These are phyloP conservation scores for Cryoendolithus antarcticus DNA, from an alignment of 2,329 filamentous ascomycete genomes.

Conservation along the genomic window DNA sequence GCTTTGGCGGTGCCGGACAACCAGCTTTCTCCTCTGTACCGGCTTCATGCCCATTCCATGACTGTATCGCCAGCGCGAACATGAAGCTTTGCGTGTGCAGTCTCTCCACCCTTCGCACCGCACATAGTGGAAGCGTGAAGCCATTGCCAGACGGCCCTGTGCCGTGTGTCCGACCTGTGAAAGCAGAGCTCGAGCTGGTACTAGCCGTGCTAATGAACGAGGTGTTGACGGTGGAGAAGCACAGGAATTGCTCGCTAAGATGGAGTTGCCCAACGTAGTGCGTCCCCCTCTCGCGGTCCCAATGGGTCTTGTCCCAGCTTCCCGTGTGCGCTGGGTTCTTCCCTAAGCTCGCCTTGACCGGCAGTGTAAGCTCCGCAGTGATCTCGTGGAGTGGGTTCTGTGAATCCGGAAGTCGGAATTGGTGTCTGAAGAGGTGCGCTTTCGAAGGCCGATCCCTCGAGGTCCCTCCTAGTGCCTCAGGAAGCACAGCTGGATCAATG, in stretches of 20 bases:
- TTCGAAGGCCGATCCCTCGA: constrained; percentile 79
- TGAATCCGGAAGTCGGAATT: constrained; percentile 86
- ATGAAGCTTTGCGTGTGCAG: constrained; percentile 83
- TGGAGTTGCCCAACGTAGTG: constrained; percentile 89
- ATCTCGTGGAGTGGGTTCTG: constrained; percentile 95
- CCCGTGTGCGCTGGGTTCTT: constrained; percentile 20
- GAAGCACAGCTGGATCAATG: constrained; percentile 75
- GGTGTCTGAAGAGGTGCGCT: constrained; percentile 81
- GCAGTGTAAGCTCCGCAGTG: constrained; percentile 81
- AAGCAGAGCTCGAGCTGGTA: constrained; percentile 65
- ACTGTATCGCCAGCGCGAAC: constrained; percentile 89
- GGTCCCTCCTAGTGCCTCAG: constrained; percentile 42
- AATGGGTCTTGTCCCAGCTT: constrained; percentile 53
- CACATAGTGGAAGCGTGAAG: constrained; percentile 85
- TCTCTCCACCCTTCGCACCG: constrained; percentile 81
- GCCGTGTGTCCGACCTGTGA: constrained; percentile 86
- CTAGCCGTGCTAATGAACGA: constrained; percentile 76
- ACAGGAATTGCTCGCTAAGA: constrained; percentile 85
- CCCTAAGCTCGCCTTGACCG: constrained; percentile 44
- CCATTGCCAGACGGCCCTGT: constrained; percentile 89
- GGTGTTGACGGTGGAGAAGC: constrained; percentile 86
- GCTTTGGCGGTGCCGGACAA: constrained; percentile 62
- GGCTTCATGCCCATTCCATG: constrained; percentile 40
- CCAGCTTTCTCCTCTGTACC: constrained; percentile 33
- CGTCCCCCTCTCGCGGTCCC: constrained; percentile 42